Base-by-base conservation (phyloP, 202 grass and related monocot species). In the Digitaria exilis region DNA sequence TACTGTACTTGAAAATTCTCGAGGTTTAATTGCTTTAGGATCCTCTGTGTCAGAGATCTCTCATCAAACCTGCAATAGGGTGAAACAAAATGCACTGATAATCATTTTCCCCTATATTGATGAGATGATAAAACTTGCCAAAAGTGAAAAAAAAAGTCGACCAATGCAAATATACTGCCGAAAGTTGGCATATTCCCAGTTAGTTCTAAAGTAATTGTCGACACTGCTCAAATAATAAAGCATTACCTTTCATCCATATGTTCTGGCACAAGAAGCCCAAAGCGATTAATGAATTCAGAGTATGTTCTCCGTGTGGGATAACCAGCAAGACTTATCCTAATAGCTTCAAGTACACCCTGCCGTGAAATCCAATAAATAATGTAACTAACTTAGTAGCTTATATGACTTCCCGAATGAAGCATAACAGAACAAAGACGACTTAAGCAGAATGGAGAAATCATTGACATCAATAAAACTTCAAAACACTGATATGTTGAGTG, bases 261-360 rank as follows among this genome's bases (percentile, higher is more conserved):
- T 71, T 92, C 89, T 68, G 88, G 85, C 26, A 92, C 85, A 82
- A 97, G 80, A 87, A 97, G 87, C 76, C 91, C 91, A 94, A 94
- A 97, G 58, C 94, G 91, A 61, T 94, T 78, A 77, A 89, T 21
- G 75, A 97, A 97, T 86, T 97, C 94, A 87, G 85, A 81, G 65
- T 91, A 97, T 88, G 89, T 82, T 80, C 91, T 91, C 46, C 94
- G 74, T 71, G 94, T 97, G 75, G 94, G 94, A 88, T 90, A 94
- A 84, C 94, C 94, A 84, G 94, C 94, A 86, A 93, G 85, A 71
- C 94, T 97, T 91, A 97, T 97, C 82, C 91, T 97, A 86, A 97
- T 91, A 66, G 94, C 91, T 83, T 97, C 94, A 82, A 97, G 89
- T 44, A 97, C 94, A 72, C 94, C 94, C 94, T 97, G 74, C 18